Conservation (phyloP, 306 rosid genomes). For the Abrus pulchellus region DNA sequence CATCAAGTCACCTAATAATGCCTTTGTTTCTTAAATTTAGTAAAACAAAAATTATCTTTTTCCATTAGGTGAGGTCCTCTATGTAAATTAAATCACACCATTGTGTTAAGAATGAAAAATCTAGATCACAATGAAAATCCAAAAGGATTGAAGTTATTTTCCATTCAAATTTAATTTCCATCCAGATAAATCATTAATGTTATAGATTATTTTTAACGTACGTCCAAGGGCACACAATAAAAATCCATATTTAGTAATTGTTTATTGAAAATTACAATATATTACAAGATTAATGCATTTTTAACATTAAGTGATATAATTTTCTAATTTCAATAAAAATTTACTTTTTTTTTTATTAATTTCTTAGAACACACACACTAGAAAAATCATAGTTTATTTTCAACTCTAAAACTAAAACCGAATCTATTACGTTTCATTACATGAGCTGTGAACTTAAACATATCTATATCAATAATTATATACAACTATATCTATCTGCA, state of each 20-base stretch:
- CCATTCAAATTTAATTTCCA: constrained; percentile 19
- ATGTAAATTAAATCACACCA: not conserved
- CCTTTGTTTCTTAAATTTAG: not conserved
- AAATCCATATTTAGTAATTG: too few species aligned
- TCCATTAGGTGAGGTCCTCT: not conserved
- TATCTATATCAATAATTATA: not conserved
- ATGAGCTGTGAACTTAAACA: not conserved
- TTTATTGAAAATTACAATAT: too few species aligned
- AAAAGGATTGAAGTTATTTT: constrained; percentile 11
- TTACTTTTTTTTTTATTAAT: too few species aligned
- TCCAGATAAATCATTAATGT: not conserved
- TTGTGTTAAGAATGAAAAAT: not conserved
- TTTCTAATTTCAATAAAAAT: too few species aligned
- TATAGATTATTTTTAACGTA: not conserved
- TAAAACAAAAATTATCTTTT: not conserved
- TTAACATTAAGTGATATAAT: too few species aligned
- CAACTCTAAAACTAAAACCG: not conserved
- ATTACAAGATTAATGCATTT: too few species aligned
- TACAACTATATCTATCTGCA: not conserved
- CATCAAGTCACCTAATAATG: not conserved
- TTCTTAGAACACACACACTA: too few species aligned
- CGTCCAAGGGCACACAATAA: too few species aligned
- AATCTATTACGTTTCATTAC: not conserved
- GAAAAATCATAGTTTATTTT: too few species aligned
- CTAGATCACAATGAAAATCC: not conserved